A percentile compares a stretch with the other conserved stretches of the same genome.
phyloP scores from a whole-genome alignment of 768 basidiomycete species.

The Mycena sanguinolenta region DNA sequence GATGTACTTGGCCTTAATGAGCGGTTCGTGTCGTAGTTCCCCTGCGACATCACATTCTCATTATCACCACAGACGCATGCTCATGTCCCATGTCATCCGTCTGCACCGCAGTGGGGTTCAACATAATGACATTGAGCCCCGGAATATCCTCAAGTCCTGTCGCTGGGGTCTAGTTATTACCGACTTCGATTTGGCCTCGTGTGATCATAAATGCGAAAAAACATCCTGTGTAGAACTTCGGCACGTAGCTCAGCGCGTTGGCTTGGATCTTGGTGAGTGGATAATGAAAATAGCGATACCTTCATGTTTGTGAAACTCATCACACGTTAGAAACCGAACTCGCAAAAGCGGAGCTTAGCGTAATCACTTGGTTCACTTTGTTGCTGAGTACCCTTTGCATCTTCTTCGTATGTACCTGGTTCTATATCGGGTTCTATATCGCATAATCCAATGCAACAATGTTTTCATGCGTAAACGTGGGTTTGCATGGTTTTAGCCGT shows the following conservation, averaged over 20 bases:
- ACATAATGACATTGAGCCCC: conserved; percentile 12
- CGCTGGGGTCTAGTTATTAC: neutral
- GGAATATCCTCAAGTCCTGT: neutral
- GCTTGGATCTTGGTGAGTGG: conserved; percentile 6
- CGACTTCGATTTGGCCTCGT: conserved; percentile 5
- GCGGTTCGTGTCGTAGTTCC: neutral
- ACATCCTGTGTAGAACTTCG: neutral
- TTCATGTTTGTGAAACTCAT: too few relatives aligned
- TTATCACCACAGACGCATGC: neutral
- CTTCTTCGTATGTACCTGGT: too few relatives aligned
- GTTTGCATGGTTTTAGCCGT: too few relatives aligned
- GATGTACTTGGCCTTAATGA: neutral
- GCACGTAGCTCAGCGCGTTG: neutral
- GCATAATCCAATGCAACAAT: too few relatives aligned
- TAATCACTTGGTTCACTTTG: too few relatives aligned
- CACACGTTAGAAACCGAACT: too few relatives aligned
- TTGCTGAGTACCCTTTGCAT: too few relatives aligned
- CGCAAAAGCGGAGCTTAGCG: too few relatives aligned
- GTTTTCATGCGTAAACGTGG: too few relatives aligned
- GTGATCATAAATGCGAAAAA: neutral
- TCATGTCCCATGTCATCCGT: neutral
- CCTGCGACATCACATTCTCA: neutral
- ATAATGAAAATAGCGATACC: too few relatives aligned
- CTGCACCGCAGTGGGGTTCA: neutral
- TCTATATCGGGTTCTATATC: too few relatives aligned